phyloP scores from a whole-genome alignment of 2,329 filamentous ascomycete genomes.

The Fusarium udum region DNA sequence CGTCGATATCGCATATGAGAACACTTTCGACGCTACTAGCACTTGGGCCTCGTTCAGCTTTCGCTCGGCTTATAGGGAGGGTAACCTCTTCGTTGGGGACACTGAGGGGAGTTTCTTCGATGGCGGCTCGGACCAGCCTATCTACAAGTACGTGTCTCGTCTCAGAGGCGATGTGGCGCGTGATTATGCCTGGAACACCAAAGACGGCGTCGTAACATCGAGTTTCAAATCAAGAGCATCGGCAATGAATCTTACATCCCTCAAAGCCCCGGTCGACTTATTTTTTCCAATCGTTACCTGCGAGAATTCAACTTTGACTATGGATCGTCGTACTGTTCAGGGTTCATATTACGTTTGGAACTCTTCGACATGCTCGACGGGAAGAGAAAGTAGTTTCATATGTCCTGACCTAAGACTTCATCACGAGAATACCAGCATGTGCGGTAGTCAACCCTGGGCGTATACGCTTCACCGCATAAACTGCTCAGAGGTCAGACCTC shows the following conservation, averaged over 20 bases:
- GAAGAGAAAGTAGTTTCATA: not conserved
- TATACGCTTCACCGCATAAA: not conserved
- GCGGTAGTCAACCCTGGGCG: not conserved
- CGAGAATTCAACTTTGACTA: not conserved
- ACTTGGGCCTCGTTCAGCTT: not conserved
- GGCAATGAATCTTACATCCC: rapidly evolving
- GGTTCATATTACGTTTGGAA: not conserved
- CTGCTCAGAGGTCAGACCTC: rapidly evolving
- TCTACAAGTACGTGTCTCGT: not conserved
- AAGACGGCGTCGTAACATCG: rapidly evolving
- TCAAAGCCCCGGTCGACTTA: not conserved
- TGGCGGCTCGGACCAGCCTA: not conserved
- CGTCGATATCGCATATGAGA: not conserved
- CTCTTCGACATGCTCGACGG: rapidly evolving
- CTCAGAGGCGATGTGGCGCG: not conserved
- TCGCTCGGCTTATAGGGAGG: rapidly evolving
- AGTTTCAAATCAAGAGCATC: rapidly evolving
- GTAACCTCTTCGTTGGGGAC: rapidly evolving
- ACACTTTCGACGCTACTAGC: not conserved
- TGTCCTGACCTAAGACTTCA: not conserved
- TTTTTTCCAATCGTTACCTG: not conserved
- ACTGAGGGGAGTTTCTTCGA: rapidly evolving
- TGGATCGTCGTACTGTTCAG: not conserved
- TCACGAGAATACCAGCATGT: not conserved
- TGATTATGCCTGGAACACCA: not conserved